Evolutionary conservation across 2,329 filamentous ascomycete genomes (phyloP), one percentile per base, ranked within the genome.

Genomic region (Eutypella sp.): DNA sequence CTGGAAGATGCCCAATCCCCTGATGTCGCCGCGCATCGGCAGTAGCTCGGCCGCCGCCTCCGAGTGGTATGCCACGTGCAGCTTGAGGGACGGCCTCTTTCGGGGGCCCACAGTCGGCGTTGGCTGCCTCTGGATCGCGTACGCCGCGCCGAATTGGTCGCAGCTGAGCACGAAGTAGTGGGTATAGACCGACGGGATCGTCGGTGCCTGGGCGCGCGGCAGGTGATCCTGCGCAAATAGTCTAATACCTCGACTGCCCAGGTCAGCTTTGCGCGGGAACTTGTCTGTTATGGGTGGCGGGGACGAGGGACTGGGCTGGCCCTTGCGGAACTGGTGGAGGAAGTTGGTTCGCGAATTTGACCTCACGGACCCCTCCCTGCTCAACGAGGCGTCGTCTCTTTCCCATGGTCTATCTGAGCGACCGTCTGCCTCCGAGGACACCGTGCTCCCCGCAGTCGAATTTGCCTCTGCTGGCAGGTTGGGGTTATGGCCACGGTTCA

Each of bases 1-100:
- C 34, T 71, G 67, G 56, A 82, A 82, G 11, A 81, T 67, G 48
- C 82, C 76, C 50, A 67, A 70, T 40, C 73, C 68, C 40, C 68
- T 57, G 15, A 74, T 63, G 11, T 63, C 58, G 27, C 64, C 56
- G 15, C 61, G 62, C 2, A 76, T 62, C 11, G 71, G 69, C 1
- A 81, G 66, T 10, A 76, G 61, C 10, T 75, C 69, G 1, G 74
- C 63, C 40, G 76, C 69, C 10, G 70, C 67, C 6, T 66, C 63
- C 1, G 74, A 77, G 53, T 69, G 72, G 57, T 70, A 75, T 7
- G 68, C 60, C 25, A 79, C 67, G 44, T 40, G 48, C 13, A 48
- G 48, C 36, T 46, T 52, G 19, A 45, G 27, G 25, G 33, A 45
- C 19, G 46, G 56, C 36, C 60, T 56, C 41, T 62, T 62, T 20